A percentile compares a stretch with the other conserved stretches of the same genome.
Conservation (phyloP, 2,329 filamentous ascomycete genomes). For the Calonectria pteridis region DNA sequence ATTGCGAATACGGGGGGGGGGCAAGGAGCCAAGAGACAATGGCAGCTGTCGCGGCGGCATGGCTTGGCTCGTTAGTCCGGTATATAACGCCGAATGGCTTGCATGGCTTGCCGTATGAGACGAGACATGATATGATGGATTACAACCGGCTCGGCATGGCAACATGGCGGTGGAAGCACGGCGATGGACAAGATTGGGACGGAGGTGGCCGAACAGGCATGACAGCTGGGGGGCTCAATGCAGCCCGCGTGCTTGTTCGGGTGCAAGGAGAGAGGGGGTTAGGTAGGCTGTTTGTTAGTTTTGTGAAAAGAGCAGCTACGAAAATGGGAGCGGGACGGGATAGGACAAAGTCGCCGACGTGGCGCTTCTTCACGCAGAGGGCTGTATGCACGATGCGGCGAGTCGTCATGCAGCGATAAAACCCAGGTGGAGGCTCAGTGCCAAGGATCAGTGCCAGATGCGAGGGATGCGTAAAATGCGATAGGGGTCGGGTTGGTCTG, state of each 20-base stretch:
- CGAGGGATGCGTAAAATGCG: constrained; percentile 3
- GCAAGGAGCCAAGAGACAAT: neutral
- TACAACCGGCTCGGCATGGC: neutral
- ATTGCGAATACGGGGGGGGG: neutral
- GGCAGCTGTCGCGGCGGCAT: neutral
- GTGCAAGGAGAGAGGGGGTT: neutral
- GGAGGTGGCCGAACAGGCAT: constrained; percentile 21
- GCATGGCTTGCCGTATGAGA: neutral
- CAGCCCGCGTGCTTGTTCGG: constrained; percentile 12
- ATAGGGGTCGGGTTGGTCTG: neutral
- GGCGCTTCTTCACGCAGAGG: constrained; percentile 21
- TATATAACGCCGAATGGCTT: neutral
- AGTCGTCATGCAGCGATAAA: constrained; percentile 14
- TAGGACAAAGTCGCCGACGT: constrained; percentile 2
- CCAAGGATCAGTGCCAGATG: neutral
- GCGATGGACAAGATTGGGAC: neutral
- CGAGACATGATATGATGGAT: constrained; percentile 12
- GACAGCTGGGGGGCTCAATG: constrained; percentile 8
- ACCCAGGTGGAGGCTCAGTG: neutral
- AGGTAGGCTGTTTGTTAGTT: neutral
- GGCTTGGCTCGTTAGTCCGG: neutral
- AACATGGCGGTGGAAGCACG: constrained; percentile 10
- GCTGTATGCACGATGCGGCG: constrained; percentile 20
- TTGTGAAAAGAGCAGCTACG: neutral
- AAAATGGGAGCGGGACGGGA: constrained; percentile 1